Evolutionary conservation across 495 filamentous ascomycete genomes (phyloP).

Genomic region (Cladorrhinum samala): DNA sequence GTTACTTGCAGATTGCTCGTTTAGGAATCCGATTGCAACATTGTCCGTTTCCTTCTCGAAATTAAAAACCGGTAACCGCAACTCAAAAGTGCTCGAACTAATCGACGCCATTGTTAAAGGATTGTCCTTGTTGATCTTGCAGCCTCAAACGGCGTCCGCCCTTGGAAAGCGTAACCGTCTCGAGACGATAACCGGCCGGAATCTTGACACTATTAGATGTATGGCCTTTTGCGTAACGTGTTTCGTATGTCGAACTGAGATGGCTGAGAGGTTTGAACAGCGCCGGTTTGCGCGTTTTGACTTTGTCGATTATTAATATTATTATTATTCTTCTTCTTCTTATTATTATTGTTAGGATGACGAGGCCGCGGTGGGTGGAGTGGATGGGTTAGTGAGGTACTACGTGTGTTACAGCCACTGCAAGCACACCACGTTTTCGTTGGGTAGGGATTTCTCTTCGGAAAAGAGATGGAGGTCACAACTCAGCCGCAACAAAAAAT

Average conservation of each 20-base stretch:
- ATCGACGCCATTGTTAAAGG: slow-evolving; percentile 18
- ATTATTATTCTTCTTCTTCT: no score
- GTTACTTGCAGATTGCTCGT: background rate
- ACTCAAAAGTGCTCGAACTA: slow-evolving; percentile 22
- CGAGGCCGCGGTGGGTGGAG: background rate
- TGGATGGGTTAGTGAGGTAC: no score
- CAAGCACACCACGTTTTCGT: background rate
- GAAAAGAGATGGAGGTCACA: no score
- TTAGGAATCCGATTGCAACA: background rate
- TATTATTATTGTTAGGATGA: no score
- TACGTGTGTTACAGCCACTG: background rate
- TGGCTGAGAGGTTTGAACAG: no score
- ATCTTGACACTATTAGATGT: background rate
- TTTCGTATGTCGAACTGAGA: background rate
- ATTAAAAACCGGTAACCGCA: slow-evolving; percentile 1
- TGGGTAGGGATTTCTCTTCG: background rate
- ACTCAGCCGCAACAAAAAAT: no score
- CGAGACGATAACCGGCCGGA: slow-evolving; percentile 1
- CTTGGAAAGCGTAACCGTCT: background rate
- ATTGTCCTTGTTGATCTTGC: slow-evolving; percentile 5
- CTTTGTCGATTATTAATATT: no score
- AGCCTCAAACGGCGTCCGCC: slow-evolving; percentile 4
- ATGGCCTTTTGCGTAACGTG: background rate
- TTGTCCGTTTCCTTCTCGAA: slow-evolving; percentile 1
- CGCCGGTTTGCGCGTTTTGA: no score